Base-by-base conservation (phyloP, 1,284 basidiomycete species). In the Ceratobasidium sp. region DNA sequence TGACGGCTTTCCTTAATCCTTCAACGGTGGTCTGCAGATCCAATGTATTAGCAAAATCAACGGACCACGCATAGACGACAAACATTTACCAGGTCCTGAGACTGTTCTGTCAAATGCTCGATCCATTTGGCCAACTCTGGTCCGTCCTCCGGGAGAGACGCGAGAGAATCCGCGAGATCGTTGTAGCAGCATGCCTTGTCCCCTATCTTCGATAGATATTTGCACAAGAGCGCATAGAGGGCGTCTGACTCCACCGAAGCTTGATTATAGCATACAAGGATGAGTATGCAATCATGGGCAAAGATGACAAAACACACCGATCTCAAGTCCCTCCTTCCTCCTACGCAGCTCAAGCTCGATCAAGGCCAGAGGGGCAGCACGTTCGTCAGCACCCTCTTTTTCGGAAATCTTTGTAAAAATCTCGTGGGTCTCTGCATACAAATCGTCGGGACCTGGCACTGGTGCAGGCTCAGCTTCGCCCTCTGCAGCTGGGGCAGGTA, bases 171-270 rank as follows among this genome's bases (percentile, higher is more conserved):
- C 3, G 83, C 78, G 56, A 97, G 83, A 79, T 97, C 95, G 82
- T 96, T 94, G 77, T 90, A 94, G 81, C 93, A 95, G 81, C 92
- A 94, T 5, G 90, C 85, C 82, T 96, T 97, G 80, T 90, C 89
- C 14, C 92, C 91, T 79, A 95, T 90, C 74, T 84, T 85, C 50
- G 88, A 84, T 79, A 95, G 90, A 81, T 97, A 97, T 59, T 78
- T 88, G 36, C 14, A 82, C 65, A 29, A 81, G 78, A 0, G 75
- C n/a, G 14, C 53, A 27, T 4, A 80, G 67, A 41, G 69, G 24
- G 29, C 33, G 17, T 73, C 62, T 56, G 65, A 56, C 56, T 36
- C 27, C 63, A 48, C 69, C 0, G 31, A 73, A 51, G 47, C 36
- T 75, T 62, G n/a, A 47, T 63, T 62, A 65, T 50, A 11, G 2